Conservation (phyloP, 176 grass and related monocot genomes). For the Rhynchospora breviuscula region DNA sequence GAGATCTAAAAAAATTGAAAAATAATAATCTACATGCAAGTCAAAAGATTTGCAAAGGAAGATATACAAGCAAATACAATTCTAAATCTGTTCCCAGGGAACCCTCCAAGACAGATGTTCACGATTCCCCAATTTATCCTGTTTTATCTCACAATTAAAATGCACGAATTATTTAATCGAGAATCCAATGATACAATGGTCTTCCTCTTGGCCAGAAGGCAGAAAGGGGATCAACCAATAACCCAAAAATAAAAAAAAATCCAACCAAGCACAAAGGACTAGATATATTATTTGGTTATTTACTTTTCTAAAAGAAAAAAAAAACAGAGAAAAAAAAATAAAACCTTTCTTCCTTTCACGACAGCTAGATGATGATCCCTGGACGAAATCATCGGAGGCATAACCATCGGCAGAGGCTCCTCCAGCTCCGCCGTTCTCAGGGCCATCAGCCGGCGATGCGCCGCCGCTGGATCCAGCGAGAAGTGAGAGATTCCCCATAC, state of each 20-base stretch:
- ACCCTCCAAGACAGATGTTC: neutral
- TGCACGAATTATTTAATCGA: neutral
- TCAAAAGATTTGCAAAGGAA: neutral
- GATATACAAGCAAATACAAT: neutral
- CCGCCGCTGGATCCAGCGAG: constrained; percentile 79
- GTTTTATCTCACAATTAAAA: neutral
- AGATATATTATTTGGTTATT: neutral
- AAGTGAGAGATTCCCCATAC: constrained; percentile 91
- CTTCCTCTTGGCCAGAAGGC: neutral
- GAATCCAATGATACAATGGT: neutral
- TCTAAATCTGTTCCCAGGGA: neutral
- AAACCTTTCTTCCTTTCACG: constrained; percentile 93
- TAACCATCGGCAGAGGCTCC: constrained; percentile 47
- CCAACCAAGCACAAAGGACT: neutral
- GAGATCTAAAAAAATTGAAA: neutral
- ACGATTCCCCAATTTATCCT: neutral
- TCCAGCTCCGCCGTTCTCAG: constrained; percentile 27
- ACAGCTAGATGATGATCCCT: constrained; percentile 88
- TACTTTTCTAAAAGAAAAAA: neutral
- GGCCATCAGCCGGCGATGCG: constrained; percentile 63
- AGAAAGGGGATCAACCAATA: neutral
- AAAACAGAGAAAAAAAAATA: constrained; percentile 3
- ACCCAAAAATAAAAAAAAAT: neutral
- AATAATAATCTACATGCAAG: neutral
- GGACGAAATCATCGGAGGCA: constrained; percentile 89